Conservation (phyloP, 2,329 filamentous ascomycete genomes). For the Chaetomium sp. region DNA sequence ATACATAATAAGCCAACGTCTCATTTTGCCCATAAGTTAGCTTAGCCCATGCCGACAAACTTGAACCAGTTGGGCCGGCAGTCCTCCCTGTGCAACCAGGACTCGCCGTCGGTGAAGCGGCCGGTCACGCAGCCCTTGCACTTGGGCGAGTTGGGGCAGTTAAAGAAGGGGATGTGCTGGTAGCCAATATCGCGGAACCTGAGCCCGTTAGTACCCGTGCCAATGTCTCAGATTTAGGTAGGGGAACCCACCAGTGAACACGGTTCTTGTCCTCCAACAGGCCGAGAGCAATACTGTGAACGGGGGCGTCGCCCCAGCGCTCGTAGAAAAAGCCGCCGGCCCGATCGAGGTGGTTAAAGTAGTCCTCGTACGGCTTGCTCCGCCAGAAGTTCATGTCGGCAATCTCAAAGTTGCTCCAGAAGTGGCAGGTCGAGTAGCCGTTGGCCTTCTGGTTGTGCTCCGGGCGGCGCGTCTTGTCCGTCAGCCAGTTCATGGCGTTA, state of each 20-base stretch:
- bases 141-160: constrained; percentile 95
- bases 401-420: constrained; percentile 99
- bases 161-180: constrained; percentile 97
- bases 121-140: constrained; percentile 86
- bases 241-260: constrained; percentile 79
- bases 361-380: constrained; percentile 86
- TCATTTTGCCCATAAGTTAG: not conserved
- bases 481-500: constrained; percentile 86
- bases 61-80: constrained; percentile 98
- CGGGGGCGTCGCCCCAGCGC: constrained; percentile 95
- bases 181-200: constrained; percentile 99
- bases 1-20: constrained; percentile 17
- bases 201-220: constrained; percentile 9
- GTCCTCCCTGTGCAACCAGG: constrained; percentile 85
- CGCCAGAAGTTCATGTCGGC: constrained; percentile 92
- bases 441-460: constrained; percentile 79
- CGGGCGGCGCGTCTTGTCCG: constrained; percentile 74
- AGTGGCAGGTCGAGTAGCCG: constrained; percentile 97
- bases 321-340: constrained; percentile 99
- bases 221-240: not conserved
- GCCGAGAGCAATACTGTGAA: constrained; percentile 90
- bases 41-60: constrained; percentile 77
- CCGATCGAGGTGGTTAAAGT: constrained; percentile 92
- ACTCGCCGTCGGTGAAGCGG: constrained; percentile 84
- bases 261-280: constrained; percentile 88